Base-by-base conservation (phyloP, 345 rosid genomes). In the Physaria fendleri region DNA sequence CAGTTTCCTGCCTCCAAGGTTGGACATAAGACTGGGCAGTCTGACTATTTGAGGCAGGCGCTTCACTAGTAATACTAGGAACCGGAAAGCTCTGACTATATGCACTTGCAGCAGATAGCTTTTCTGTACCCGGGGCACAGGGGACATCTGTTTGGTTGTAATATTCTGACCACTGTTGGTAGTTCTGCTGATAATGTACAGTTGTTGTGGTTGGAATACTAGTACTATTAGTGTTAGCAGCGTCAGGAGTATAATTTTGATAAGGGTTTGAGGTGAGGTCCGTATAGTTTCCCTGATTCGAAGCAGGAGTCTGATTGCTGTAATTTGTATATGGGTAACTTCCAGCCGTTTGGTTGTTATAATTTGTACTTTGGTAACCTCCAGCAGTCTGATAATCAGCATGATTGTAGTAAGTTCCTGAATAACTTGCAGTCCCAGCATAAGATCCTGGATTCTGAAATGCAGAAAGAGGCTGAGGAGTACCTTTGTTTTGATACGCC, bases 91-190 rank as follows among this genome's bases (percentile, higher is more conserved):
- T 84, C 75, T 72, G 85, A 52, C 74, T 82, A 69, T 79, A 64
- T 35, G 85, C 54, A 70, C 76, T 65, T 50, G 81, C 23, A 77
- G 77, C 76, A 68, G 92, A 72, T 70, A 81, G 61, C 66, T 79
- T 87, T 68, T 94, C 99, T n/a, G 97, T 94, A 51, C 99, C 99
- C 0, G 97, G 99, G 50, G 99, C 99, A 76, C 99, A 94, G 51
- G 77, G 92, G 56, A 87, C 97, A 78, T 94, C 99, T 25, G 97
- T 69, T 70, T 82, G 90, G 73, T 82, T 76, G 80, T 83, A 85
- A 78, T 85, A 88, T 65, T 81, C 81, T 20, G 90, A 72, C 96
- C 91, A 94, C 71, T 87, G 99, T 65, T 78, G 85, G 79, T 83
- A 82, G 5, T 81, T 85, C 47, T 81, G 95, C 60, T 90, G 87